phyloP scores from a whole-genome alignment of 2,329 filamentous ascomycete species.

The Pestalotiopsis sp. region DNA sequence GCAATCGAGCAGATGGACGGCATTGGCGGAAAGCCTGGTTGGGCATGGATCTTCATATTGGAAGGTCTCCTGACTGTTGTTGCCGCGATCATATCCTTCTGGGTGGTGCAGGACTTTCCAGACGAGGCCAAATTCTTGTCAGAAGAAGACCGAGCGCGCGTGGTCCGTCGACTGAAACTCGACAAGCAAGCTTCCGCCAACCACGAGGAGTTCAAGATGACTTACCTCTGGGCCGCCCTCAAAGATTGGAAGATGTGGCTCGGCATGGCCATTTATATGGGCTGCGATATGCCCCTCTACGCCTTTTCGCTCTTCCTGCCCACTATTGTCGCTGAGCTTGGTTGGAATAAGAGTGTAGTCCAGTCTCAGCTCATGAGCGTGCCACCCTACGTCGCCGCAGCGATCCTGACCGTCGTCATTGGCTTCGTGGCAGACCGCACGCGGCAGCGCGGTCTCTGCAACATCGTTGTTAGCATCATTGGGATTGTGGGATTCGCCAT shows the following conservation, averaged over 20 bases:
- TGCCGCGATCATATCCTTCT: conserved; percentile 68
- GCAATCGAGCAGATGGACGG: conserved; percentile 71
- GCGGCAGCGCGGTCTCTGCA: conserved; percentile 73
- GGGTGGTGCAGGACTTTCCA: conserved; percentile 82
- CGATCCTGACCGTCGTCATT: conserved; percentile 65
- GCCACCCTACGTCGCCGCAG: conserved; percentile 73
- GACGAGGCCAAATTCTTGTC: conserved; percentile 73
- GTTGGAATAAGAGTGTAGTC: conserved; percentile 46
- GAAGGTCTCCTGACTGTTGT: conserved; percentile 71
- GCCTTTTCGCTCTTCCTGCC: conserved; percentile 78
- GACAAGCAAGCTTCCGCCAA: conserved; percentile 76
- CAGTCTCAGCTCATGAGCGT: conserved; percentile 72
- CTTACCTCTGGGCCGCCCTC: conserved; percentile 70
- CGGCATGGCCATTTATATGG: conserved; percentile 78
- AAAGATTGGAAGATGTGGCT: conserved; percentile 85
- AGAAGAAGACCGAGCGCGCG: conserved; percentile 67
- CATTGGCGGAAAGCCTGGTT: conserved; percentile 54
- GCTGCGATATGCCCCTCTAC: conserved; percentile 70
- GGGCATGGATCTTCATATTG: conserved; percentile 68
- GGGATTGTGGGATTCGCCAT: conserved; percentile 79
- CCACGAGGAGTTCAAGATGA: conserved; percentile 72
- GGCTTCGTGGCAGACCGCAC: conserved; percentile 79
- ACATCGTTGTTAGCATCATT: conserved; percentile 68
- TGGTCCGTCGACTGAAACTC: conserved; percentile 66
- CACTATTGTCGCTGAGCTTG: conserved; percentile 66